Evolutionary conservation across 129 eudicot genomes (phyloP), one percentile per base, ranked within the genome.

Genomic region (Apium graveolens): DNA sequence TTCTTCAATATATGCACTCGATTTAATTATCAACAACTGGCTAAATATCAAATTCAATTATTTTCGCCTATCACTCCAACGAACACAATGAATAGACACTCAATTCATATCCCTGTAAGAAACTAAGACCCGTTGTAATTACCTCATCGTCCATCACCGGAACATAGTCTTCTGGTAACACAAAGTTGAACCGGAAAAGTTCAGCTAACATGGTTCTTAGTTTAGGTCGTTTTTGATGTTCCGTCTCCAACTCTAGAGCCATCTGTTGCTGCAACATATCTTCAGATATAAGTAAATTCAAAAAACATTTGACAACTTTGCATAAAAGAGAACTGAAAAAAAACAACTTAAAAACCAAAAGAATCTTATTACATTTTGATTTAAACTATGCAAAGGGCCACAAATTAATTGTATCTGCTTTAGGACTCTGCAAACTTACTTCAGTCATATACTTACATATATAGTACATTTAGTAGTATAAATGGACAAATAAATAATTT

Each of bases 61-160:
- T 57, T 57, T 8, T 57, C 66, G n/a, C 32, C 32, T n/a, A n/a
- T 57, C 12, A 21, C 65, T 24, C 29, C 12, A 55, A 55, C n/a
- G 13, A 57, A 57, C 31, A n/a, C 31, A 57, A 57, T 57, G 31
- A 29, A 57, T n/a, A 57, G 66, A 57, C n/a, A 57, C 66, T 57
- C n/a, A 24, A 6, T 55, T 24, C 16, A 60, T 60, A 26, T 1
- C 34, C 68, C 17, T 60, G n/a, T 18, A 7, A 60, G 68, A 11
- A 11, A 60, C 16, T 60, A 60, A 26, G 32, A 60, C 17, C 68
- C 14, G 11, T n/a, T 55, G 29, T 26, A 60, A 11, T 60, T 26
- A 60, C 68, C 68, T 60, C 16, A 60, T 60, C 68, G 26, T 60
- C 68, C 68, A 60, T 60, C 68, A 60, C 68, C 34, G 68, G 68